Base-by-base conservation (phyloP, 2,329 filamentous ascomycete genomes). In the Aspergillus puulaauensis region DNA sequence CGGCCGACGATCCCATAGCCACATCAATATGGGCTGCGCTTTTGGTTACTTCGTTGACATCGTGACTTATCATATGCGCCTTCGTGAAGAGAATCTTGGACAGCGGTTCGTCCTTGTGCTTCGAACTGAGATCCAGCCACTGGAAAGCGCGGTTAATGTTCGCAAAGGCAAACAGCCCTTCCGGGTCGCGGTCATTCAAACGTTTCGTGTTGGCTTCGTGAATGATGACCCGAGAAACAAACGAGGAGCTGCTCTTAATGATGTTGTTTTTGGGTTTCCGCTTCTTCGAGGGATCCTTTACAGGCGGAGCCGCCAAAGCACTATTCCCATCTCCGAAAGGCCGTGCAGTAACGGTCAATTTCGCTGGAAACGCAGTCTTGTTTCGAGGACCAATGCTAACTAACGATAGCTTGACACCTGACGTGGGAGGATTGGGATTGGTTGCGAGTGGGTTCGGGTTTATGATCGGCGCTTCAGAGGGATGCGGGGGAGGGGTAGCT, bases 241-340 rank as follows among this genome's bases (percentile, higher is more conserved):
- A 99, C 0, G 93, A 96, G 9, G 95, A 99, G 75, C 96, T 98
- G 78, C 92, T 98, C 81, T 99, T 99, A 52, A 93, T 88, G 74
- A 99, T 95, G 74, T 96, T 98, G 76, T 93, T 98, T 82, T 98
- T 99, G 2, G 95, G 95, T 74, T 99, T 99, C 70, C 88, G 86
- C 72, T 86, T 84, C 80, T 97, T 97, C 23, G 80, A 71, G 9
- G 79, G 78, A 41, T 85, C 83, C 68, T 93, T 90, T 68, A 91
- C 80, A 52, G 83, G 82, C 17, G 82, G 80, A 3, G 85, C 72
- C 11, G 82, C 79, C 31, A 98, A 80, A 24, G 90, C 83, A 6
- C 88, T 83, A 71, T 96, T 98, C 53, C 90, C 90, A 67, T 95
- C 90, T 7, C 93, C 93, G 74, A 97, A 97, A 0, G 88, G 85